These are phyloP conservation scores for Lantana camara DNA, from an alignment of 257 asterid species.

Conservation along the genomic window DNA sequence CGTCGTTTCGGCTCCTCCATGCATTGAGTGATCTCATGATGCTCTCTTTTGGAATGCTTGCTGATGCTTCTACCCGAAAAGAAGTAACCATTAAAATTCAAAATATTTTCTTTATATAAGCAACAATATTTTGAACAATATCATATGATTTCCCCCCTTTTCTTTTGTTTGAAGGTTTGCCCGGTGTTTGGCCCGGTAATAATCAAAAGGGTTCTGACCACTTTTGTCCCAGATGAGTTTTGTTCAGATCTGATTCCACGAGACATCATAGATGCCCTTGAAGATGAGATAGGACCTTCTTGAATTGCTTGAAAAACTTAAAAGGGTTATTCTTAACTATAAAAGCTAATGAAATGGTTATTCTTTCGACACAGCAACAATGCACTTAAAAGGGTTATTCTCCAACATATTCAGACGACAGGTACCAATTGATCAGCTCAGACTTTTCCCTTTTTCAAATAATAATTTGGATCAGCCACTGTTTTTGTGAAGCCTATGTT, in stretches of 20 bases:
- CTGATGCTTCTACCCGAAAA: slow-evolving; percentile 70
- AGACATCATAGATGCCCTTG: slow-evolving; percentile 64
- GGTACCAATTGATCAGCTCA: slow-evolving; percentile 43
- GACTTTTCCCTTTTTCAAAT: no score
- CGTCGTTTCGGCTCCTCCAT: slow-evolving; percentile 83
- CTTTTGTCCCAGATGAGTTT: slow-evolving; percentile 82
- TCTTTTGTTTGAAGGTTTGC: slow-evolving; percentile 59
- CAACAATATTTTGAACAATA: not conserved
- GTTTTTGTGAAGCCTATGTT: no score
- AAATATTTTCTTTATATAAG: not conserved
- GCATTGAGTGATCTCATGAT: slow-evolving; percentile 91
- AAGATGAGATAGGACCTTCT: slow-evolving; percentile 63
- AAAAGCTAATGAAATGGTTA: no score
- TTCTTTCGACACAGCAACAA: slow-evolving; percentile 93
- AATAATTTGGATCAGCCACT: slow-evolving; percentile 9
- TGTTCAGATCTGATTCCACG: slow-evolving; percentile 79
- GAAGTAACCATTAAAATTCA: slow-evolving; percentile 49
- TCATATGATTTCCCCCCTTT: not conserved
- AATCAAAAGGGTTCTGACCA: slow-evolving; percentile 67
- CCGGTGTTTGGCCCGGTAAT: slow-evolving; percentile 70
- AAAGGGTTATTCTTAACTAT: no score
- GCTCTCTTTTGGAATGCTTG: slow-evolving; percentile 92
- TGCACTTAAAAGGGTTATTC: slow-evolving; percentile 90
- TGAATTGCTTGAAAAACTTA: no score
- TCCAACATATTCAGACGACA: slow-evolving; percentile 80